These are phyloP conservation scores for Macadamia integrifolia DNA, from an alignment of 164 flowering plant species.

Conservation along the genomic window DNA sequence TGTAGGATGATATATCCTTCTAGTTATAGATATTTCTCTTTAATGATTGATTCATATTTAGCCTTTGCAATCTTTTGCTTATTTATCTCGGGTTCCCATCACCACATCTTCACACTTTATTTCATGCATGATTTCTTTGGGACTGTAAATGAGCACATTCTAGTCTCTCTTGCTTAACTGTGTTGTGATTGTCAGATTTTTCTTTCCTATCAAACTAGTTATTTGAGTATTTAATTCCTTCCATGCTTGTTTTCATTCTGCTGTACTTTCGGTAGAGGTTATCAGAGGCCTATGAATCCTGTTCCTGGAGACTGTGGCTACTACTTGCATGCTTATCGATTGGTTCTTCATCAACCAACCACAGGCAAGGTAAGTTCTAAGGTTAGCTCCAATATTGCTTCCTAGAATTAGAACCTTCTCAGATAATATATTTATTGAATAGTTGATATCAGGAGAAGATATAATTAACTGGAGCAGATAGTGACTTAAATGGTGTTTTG, in stretches of 20 bases:
- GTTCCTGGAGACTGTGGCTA: slow-evolving; percentile 99
- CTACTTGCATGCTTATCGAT: slow-evolving; percentile 75
- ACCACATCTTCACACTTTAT: too few species aligned
- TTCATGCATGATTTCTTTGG: too few species aligned
- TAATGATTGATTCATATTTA: too few species aligned
- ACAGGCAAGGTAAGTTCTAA: slow-evolving; percentile 51
- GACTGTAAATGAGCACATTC: not conserved
- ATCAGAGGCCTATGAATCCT: slow-evolving; percentile 61
- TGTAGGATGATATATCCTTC: too few species aligned
- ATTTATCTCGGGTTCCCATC: too few species aligned
- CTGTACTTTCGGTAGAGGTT: slow-evolving; percentile 46
- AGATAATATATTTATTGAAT: too few species aligned
- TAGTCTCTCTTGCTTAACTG: not conserved
- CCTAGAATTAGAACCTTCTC: not conserved
- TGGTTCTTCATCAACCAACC: slow-evolving; percentile 57
- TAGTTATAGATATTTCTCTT: too few species aligned
- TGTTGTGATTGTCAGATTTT: not conserved
- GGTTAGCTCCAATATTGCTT: not conserved
- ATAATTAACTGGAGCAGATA: not conserved
- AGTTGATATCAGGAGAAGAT: not conserved
- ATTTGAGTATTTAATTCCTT: not conserved
- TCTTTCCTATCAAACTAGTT: not conserved
- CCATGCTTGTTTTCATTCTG: not conserved
- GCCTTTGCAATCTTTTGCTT: too few species aligned
- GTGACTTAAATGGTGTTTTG: not conserved